Evolutionary conservation across 2,329 filamentous ascomycete species (phyloP).

Genomic region (Tolypocladium cylindrosporum): DNA sequence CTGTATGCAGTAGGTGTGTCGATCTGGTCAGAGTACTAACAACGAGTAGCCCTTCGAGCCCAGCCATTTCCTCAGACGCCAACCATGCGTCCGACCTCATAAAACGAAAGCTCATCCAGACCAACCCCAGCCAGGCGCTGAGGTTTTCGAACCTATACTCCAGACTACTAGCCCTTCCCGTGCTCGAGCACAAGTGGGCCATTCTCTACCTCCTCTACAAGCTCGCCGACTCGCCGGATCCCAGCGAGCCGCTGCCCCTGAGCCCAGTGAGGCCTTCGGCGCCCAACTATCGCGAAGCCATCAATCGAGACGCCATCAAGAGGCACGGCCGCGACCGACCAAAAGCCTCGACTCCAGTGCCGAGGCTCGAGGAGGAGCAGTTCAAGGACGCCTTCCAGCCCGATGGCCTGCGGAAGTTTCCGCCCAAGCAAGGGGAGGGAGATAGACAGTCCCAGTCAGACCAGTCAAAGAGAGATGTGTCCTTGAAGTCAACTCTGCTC

Average conservation of each 20-base stretch:
- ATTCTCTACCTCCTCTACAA: conserved; percentile 87
- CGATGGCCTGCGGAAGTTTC: conserved; percentile 36
- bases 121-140: conserved; percentile 67
- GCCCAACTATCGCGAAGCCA: conserved; percentile 26
- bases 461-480: conserved; percentile 35
- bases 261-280: conserved; percentile 30
- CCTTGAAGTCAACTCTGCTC: conserved; percentile 46
- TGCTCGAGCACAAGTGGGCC: conserved; percentile 92
- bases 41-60: conserved; percentile 32
- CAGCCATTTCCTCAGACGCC: conserved; percentile 57
- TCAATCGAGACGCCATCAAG: conserved; percentile 24
- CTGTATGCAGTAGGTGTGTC: neutral
- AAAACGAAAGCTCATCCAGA: conserved; percentile 74
- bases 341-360: conserved; percentile 23
- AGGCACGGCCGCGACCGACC: conserved; percentile 26
- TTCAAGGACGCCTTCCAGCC: conserved; percentile 45
- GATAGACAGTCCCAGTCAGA: conserved; percentile 22
- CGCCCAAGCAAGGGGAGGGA: conserved; percentile 25
- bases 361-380: conserved; percentile 35
- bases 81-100: conserved; percentile 92
- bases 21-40: neutral
- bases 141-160: conserved; percentile 88
- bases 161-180: conserved; percentile 77
- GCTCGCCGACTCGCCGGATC: conserved; percentile 59
- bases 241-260: conserved; percentile 38